Conservation (phyloP, 2,329 filamentous ascomycete species). For the Xylariaceae sp. region DNA sequence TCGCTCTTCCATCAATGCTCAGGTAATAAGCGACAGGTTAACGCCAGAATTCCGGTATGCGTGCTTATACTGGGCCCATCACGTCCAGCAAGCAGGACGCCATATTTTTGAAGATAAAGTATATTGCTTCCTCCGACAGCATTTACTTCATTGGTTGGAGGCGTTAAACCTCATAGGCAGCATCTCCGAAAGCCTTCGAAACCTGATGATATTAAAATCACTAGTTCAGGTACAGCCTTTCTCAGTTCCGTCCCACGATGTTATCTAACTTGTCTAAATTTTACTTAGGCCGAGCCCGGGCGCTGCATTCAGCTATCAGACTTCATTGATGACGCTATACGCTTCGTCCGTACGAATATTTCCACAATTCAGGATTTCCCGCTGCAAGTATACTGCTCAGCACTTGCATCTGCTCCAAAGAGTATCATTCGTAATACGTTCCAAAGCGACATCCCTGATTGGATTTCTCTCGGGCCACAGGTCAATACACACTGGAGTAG, state of each 20-base stretch:
- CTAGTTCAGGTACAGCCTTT: background rate
- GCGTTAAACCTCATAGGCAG: slow-evolving; percentile 31
- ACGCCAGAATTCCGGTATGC: slow-evolving; percentile 28
- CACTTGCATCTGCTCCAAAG: too few relatives aligned
- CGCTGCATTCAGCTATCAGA: background rate
- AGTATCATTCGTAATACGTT: background rate
- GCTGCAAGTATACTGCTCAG: too few relatives aligned
- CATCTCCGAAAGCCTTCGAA: background rate
- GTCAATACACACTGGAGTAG: background rate
- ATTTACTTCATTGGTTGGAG: slow-evolving; percentile 37
- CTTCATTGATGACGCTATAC: background rate
- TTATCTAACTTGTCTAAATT: background rate
- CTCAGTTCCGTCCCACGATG: background rate
- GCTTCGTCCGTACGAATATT: too few relatives aligned
- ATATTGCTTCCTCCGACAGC: slow-evolving; percentile 30
- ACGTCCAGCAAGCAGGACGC: slow-evolving; percentile 24
- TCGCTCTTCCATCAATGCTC: background rate
- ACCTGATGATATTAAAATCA: too few relatives aligned
- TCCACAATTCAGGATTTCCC: too few relatives aligned
- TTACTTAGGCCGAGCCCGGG: background rate
- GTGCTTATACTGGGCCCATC: slow-evolving; percentile 32
- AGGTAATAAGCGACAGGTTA: slow-evolving; percentile 1
- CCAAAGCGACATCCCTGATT: background rate
- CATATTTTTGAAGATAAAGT: slow-evolving; percentile 27
- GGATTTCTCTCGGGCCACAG: background rate